These are phyloP conservation scores for Cornus florida DNA, from an alignment of 148 eudicot genomes.

Conservation along the genomic window DNA sequence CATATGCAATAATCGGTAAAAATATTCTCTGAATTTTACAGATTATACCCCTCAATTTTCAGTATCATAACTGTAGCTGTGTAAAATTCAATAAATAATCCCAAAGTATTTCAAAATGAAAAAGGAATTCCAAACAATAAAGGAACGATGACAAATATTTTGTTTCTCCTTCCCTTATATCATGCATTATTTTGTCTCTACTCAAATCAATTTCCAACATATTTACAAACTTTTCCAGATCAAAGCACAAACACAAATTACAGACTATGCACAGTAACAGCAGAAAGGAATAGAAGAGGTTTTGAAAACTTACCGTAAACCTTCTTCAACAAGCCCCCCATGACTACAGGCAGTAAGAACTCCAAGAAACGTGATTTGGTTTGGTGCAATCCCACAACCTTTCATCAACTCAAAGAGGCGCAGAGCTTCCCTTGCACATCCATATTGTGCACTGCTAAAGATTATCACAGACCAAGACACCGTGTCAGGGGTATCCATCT, in stretches of 20 bases:
- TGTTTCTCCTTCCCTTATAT: no score
- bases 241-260: not conserved
- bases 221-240: not conserved
- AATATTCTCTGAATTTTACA: no score
- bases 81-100: no score
- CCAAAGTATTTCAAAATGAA: no score
- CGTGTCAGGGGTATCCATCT: not conserved
- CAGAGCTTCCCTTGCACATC: constrained; percentile 24
- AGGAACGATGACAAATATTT: no score
- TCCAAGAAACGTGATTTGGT: constrained; percentile 28
- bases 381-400: constrained; percentile 23
- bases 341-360: constrained; percentile 48
- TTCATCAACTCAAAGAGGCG: constrained; percentile 27
- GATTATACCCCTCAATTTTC: no score
- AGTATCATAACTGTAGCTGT: no score
- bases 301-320: constrained; percentile 14
- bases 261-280: not conserved
- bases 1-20: no score
- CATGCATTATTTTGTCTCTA: not conserved
- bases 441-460: constrained; percentile 20
- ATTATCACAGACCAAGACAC: constrained; percentile 20
- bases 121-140: no score
- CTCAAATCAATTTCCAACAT: not conserved
- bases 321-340: constrained; percentile 40
- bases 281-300: not conserved